A percentile compares a stretch with the other conserved stretches of the same genome.
Conservation (phyloP, 306 rosid species). For the Styphnolobium japonicum region DNA sequence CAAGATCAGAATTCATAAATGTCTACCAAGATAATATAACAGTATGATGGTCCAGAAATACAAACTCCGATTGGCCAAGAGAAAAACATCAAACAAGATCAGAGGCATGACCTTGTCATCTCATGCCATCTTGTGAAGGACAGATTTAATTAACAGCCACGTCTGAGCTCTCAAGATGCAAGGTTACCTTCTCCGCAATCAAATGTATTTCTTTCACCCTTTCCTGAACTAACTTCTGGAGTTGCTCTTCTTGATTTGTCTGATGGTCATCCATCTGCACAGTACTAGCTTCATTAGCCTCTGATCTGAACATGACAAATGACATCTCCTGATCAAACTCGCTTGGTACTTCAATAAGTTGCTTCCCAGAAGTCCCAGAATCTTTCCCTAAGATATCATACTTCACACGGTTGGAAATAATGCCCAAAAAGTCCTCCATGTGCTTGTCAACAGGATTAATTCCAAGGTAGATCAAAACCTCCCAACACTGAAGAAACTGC, state of each 20-base stretch:
- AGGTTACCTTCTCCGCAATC: constrained; percentile 63
- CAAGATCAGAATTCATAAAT: neutral
- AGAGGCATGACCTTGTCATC: neutral
- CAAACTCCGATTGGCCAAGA: neutral
- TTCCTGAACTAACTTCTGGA: constrained; percentile 66
- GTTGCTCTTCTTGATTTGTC: constrained; percentile 69
- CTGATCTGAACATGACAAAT: constrained; percentile 69
- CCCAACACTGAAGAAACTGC: constrained; percentile 94
- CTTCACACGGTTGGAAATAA: constrained; percentile 66
- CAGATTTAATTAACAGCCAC: neutral
- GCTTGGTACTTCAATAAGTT: constrained; percentile 55
- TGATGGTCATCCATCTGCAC: constrained; percentile 62
- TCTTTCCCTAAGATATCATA: constrained; percentile 80
- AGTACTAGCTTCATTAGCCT: constrained; percentile 35
- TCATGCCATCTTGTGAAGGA: neutral
- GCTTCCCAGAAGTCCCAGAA: constrained; percentile 67
- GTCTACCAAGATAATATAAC: neutral
- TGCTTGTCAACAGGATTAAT: constrained; percentile 59
- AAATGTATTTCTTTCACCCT: constrained; percentile 70
- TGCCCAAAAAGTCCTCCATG: constrained; percentile 59
- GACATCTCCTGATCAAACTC: constrained; percentile 58
- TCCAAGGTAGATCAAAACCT: constrained; percentile 72
- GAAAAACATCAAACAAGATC: neutral
- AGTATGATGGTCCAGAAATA: constrained; percentile 1
- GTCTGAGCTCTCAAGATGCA: constrained; percentile 8